phyloP scores from a whole-genome alignment of 1,284 basidiomycete species.

The Somion occarium region DNA sequence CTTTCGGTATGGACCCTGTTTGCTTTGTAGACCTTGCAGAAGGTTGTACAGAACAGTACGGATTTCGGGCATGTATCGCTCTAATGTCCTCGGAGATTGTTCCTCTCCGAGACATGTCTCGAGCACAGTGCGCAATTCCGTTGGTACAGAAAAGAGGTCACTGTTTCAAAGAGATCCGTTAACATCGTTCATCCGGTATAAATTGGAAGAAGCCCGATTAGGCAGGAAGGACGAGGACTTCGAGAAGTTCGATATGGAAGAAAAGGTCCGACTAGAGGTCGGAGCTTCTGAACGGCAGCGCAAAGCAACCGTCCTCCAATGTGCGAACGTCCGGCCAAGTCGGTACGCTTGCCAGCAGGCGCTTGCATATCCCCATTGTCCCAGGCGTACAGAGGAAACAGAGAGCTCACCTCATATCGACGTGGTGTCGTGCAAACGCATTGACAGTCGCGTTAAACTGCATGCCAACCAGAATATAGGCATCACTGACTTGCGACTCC shows the following conservation, averaged over 20 bases:
- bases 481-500: constrained; percentile 84
- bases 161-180: constrained; percentile 35
- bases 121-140: constrained; percentile 76
- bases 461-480: constrained; percentile 91
- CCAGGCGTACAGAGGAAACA: constrained; percentile 9
- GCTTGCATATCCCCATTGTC: neutral
- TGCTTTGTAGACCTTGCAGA: constrained; percentile 78
- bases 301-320: neutral
- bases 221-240: neutral
- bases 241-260: constrained; percentile 1
- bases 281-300: neutral
- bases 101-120: constrained; percentile 86
- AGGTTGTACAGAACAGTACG: constrained; percentile 78
- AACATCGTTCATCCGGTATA: constrained; percentile 3
- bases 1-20: constrained; percentile 66
- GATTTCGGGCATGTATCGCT: constrained; percentile 76
- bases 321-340: neutral
- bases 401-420: constrained; percentile 71
- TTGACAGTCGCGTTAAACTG: constrained; percentile 84
- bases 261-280: neutral
- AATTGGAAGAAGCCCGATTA: constrained; percentile 6
- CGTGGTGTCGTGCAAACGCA: constrained; percentile 76
- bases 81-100: constrained; percentile 69
- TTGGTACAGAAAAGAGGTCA: constrained; percentile 79
- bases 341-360: neutral